Evolutionary conservation across 2,329 filamentous ascomycete genomes (phyloP).

Genomic region (Trichoderma breve): DNA sequence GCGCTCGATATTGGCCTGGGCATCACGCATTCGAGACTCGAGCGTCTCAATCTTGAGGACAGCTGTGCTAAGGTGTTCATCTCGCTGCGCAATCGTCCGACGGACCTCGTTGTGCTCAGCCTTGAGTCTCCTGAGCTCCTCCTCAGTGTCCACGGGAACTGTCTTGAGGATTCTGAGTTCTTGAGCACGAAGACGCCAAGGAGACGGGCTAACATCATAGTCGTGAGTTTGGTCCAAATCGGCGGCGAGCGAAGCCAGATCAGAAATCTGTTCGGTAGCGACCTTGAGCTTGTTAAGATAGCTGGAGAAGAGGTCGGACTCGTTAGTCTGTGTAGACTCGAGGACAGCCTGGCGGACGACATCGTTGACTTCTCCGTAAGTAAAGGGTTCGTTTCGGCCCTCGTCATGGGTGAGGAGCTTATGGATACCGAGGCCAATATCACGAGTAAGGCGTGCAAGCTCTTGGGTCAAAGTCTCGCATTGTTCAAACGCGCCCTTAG

Average conservation of each 20-base stretch:
- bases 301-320: conserved; percentile 68
- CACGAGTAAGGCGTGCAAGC: conserved; percentile 64
- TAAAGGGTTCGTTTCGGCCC: conserved; percentile 65
- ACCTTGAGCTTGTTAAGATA: conserved; percentile 66
- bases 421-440: conserved; percentile 66
- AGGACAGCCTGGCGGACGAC: conserved; percentile 56
- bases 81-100: conserved; percentile 66
- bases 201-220: conserved; percentile 72
- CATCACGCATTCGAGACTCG: conserved; percentile 81
- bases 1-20: conserved; percentile 69
- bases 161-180: conserved; percentile 81
- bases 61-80: conserved; percentile 81
- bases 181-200: conserved; percentile 80
- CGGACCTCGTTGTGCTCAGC: conserved; percentile 78
- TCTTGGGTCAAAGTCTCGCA: conserved; percentile 64
- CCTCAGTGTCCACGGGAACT: conserved; percentile 77
- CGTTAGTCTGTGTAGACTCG: conserved; percentile 51
- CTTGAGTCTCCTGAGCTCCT: conserved; percentile 76
- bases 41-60: conserved; percentile 93
- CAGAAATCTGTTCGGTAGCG: conserved; percentile 62
- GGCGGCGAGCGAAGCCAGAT: conserved; percentile 67
- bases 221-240: conserved; percentile 73
- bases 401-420: conserved; percentile 65
- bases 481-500: conserved; percentile 65
- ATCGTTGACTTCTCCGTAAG: conserved; percentile 62